These are phyloP conservation scores for Salvia miltiorrhiza DNA, from an alignment of 257 asterid species.

Conservation along the genomic window DNA sequence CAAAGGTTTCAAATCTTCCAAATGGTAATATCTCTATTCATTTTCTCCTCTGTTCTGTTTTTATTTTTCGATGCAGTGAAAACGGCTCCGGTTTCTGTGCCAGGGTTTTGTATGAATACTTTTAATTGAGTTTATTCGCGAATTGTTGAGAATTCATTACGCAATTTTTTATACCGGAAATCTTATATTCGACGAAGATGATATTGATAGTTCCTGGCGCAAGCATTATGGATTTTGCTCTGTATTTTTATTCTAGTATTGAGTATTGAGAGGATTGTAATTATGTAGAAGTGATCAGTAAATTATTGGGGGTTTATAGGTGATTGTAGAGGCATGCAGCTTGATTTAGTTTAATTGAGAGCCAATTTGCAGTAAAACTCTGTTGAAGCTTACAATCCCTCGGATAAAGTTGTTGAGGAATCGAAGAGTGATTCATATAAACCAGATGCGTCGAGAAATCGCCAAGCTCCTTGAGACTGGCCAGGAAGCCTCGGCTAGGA, in stretches of 20 bases:
- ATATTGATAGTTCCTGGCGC: background rate
- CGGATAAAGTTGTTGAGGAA: slow-evolving; percentile 86
- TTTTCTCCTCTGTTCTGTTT: background rate
- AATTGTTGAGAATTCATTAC: background rate
- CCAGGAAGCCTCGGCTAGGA: slow-evolving; percentile 96
- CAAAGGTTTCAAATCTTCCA: slow-evolving; percentile 64
- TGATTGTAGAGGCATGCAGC: slow-evolving; percentile 10
- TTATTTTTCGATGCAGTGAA: background rate
- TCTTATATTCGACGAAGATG: background rate
- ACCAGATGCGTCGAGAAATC: slow-evolving; percentile 86
- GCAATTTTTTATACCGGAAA: background rate
- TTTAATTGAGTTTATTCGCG: background rate
- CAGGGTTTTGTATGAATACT: slow-evolving; percentile 20
- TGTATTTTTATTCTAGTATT: background rate
- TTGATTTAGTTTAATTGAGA: slow-evolving; percentile 9
- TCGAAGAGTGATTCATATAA: slow-evolving; percentile 80
- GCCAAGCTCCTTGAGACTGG: slow-evolving; percentile 93
- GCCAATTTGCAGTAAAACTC: slow-evolving; percentile 64
- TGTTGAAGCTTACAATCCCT: slow-evolving; percentile 78
- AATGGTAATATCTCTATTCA: slow-evolving; percentile 42
- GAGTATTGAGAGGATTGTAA: background rate
- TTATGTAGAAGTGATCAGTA: background rate
- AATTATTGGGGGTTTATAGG: slow-evolving; percentile 7
- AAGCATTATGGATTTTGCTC: background rate
- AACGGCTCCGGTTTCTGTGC: background rate